Base-by-base conservation (phyloP, 805 yeast species). In the Wickerhamiella musiphila region DNA sequence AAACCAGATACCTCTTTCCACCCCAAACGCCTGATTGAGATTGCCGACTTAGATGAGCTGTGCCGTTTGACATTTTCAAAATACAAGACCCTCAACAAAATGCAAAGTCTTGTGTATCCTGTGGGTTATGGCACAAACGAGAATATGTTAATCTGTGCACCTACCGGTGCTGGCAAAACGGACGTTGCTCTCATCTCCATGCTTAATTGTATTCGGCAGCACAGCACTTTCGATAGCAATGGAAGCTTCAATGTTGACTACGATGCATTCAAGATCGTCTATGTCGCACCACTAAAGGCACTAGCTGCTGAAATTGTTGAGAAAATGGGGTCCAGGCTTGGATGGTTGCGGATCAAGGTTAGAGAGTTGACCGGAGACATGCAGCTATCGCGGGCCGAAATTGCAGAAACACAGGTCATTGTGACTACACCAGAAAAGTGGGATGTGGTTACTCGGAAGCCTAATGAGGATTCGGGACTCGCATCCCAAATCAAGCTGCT, bases 151-250 rank as follows among this genome's bases (percentile, higher is more conserved):
- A 82, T 84, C 4, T 84, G 95, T 69, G 94, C 95, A 0, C 95
- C 95, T 1, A 84, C 95, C 0, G 95, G 95, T 64, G 94, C 95
- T 5, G 95, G 95, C 67, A 84, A 84, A 50, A 84, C 95, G 0
- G 94, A 84, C 53, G 86, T 84, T 18, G 95, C 95, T 0, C 54
- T 84, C 36, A 57, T 84, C 23, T 62, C 94, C 0, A 72, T 84
- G 39, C 57, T 84, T 32, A 86, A 78, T 46, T 69, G 90, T 0
- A 73, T 86, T 10, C 68, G 72, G 22, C 92, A 79, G 48, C 75
- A 66, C 49, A 40, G 49, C 28, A 37, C 34, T 10, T 32, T 43
- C 17, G 64, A 64, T 2, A n/a, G n/a, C n/a, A 66, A 57, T 4
- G 71, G 63, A 15, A 45, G 69, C 10, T 41, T 41, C 21, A 76